Percentiles rank a stretch among this genome's conserved stretches.
Conservation (phyloP, 1,139 yeast genomes). For the Pichia sp. region DNA sequence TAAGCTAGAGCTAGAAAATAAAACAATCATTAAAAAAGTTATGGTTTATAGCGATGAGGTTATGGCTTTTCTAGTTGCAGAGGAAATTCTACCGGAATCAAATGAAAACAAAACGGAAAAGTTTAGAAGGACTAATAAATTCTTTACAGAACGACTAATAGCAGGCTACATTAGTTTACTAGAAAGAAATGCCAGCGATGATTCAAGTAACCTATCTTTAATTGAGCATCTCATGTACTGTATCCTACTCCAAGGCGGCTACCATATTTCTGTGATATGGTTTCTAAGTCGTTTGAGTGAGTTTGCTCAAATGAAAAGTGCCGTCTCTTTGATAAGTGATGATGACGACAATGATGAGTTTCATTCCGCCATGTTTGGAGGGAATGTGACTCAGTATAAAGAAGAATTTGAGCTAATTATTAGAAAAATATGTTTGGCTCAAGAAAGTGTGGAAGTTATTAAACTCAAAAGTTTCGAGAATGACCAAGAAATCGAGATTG, state of each 20-base stretch:
- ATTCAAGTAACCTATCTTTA: conserved; percentile 33
- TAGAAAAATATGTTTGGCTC: conserved; percentile 6
- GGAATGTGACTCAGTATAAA: not conserved
- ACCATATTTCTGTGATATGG: conserved; percentile 41
- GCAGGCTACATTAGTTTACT: conserved; percentile 35
- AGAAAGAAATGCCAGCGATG: conserved; percentile 34
- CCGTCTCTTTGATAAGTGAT: conserved; percentile 21
- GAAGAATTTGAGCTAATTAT: conserved; percentile 2
- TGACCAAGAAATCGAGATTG: not conserved
- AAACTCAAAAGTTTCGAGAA: conserved; percentile 1
- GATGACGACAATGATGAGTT: conserved; percentile 20
- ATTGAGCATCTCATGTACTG: conserved; percentile 41
- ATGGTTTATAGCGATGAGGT: not conserved
- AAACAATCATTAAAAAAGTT: not conserved
- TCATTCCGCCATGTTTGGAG: not conserved
- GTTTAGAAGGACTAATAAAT: conserved; percentile 12
- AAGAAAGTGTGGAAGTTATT: conserved; percentile 1
- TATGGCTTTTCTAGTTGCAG: not conserved
- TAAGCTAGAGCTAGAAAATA: not conserved
- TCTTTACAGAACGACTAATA: conserved; percentile 32
- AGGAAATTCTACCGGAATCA: not conserved
- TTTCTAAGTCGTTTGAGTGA: conserved; percentile 36
- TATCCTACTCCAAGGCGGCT: conserved; percentile 41
- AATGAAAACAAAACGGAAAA: not conserved
- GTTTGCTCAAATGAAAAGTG: conserved; percentile 22